Conservation (phyloP, 2,329 filamentous ascomycete genomes). For the Penicillium sp. region DNA sequence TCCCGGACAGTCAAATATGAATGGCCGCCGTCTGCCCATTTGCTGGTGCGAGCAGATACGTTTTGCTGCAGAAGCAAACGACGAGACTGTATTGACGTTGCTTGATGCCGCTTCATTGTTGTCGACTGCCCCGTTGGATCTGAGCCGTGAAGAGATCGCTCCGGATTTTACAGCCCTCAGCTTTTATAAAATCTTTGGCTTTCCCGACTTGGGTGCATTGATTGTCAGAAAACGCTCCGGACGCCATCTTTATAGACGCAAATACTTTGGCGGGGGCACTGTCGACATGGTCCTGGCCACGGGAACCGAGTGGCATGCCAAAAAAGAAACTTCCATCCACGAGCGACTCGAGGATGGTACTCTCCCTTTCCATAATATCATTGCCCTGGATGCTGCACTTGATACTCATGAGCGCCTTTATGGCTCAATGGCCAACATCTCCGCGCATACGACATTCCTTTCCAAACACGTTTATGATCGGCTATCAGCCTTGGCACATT, state of each 20-base stretch:
- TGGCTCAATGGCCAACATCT: constrained; percentile 62
- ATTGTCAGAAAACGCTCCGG: constrained; percentile 70
- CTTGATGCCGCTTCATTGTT: constrained; percentile 78
- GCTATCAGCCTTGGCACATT: constrained; percentile 59
- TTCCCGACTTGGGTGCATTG: constrained; percentile 81
- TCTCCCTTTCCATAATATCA: constrained; percentile 80
- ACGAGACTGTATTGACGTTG: constrained; percentile 56
- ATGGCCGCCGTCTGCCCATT: constrained; percentile 68
- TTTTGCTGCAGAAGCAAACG: constrained; percentile 20
- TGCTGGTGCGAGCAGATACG: constrained; percentile 57
- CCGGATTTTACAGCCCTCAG: constrained; percentile 85
- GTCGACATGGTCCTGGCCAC: constrained; percentile 79
- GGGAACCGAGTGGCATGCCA: constrained; percentile 76
- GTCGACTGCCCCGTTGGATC: constrained; percentile 68
- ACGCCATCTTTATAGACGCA: constrained; percentile 57
- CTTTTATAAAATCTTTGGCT: constrained; percentile 97
- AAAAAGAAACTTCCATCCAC: constrained; percentile 66
- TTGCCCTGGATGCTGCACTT: constrained; percentile 72
- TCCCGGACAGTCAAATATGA: constrained; percentile 89
- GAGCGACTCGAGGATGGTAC: constrained; percentile 87
- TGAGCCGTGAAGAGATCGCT: constrained; percentile 52
- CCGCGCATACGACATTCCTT: constrained; percentile 64
- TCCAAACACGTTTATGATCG: constrained; percentile 53
- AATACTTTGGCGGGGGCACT: constrained; percentile 90
- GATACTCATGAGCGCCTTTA: constrained; percentile 64